Evolutionary conservation across 495 filamentous ascomycete species (phyloP).

Genomic region (Penicillium canariense): DNA sequence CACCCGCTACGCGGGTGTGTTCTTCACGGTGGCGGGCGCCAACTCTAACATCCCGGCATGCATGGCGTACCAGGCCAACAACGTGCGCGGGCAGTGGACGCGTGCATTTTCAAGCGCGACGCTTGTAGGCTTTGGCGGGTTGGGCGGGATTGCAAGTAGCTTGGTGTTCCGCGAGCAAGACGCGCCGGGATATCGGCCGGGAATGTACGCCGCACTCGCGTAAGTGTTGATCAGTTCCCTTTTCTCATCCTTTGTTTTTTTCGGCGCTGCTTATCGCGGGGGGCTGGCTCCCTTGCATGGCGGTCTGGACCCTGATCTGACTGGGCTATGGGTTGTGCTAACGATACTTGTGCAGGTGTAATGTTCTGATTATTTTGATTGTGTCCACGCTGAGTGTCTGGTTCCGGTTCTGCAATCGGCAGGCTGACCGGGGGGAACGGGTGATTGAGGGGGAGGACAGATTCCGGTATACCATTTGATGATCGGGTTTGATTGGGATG

Average conservation of each 20-base stretch:
- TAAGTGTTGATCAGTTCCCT: conserved; percentile 19
- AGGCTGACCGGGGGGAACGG: conserved; percentile 36
- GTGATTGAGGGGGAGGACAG: conserved; percentile 35
- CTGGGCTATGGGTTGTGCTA: conserved; percentile 3
- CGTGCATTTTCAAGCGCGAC: conserved; percentile 58
- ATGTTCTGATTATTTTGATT: conserved; percentile 42
- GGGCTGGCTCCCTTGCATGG: neutral
- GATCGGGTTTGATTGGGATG: neutral
- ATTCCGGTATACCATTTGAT: conserved; percentile 42
- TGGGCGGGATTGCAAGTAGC: conserved; percentile 59
- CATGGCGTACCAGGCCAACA: conserved; percentile 65
- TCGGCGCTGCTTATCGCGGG: neutral
- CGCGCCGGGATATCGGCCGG: conserved; percentile 54
- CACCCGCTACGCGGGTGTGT: conserved; percentile 63
- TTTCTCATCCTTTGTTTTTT: neutral
- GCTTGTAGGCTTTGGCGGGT: conserved; percentile 52
- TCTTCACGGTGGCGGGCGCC: conserved; percentile 56
- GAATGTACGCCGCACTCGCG: conserved; percentile 50
- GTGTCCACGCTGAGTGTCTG: conserved; percentile 31
- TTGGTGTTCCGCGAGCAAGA: conserved; percentile 59
- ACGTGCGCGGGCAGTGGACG: conserved; percentile 66
- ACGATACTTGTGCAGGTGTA: conserved; percentile 30
- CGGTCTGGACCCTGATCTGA: neutral
- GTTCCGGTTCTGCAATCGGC: conserved; percentile 36
- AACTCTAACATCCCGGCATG: conserved; percentile 60